Conservation (phyloP, 2,329 filamentous ascomycete genomes). For the Cryphonectria carpinicola region DNA sequence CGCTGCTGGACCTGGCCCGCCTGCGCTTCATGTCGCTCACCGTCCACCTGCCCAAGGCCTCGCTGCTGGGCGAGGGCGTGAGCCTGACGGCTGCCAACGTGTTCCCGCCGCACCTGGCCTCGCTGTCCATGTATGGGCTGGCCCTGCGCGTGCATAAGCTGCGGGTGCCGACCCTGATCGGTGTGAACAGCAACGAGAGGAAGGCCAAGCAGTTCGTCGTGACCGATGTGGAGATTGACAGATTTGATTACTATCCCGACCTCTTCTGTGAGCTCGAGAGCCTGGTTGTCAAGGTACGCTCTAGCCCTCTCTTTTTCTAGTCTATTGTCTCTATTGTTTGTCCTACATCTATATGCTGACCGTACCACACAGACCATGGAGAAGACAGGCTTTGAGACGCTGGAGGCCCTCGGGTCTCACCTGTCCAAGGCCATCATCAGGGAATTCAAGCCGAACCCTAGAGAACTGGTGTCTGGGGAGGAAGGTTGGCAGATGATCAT, state of each 20-base stretch:
- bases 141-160: constrained; percentile 59
- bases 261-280: constrained; percentile 60
- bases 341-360: constrained; percentile 23
- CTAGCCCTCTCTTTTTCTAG: constrained; percentile 7
- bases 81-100: constrained; percentile 53
- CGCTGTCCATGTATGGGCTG: constrained; percentile 36
- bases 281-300: constrained; percentile 61
- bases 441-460: constrained; percentile 42
- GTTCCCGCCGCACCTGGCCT: constrained; percentile 37
- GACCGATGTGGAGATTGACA: constrained; percentile 65
- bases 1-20: constrained; percentile 41
- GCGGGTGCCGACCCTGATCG: constrained; percentile 69
- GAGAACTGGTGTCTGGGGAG: constrained; percentile 38
- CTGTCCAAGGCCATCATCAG: constrained; percentile 51
- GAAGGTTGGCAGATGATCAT: constrained; percentile 60
- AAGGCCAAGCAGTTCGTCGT: constrained; percentile 67
- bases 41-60: constrained; percentile 68
- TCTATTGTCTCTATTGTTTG: constrained; percentile 5
- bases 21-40: constrained; percentile 56
- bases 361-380: constrained; percentile 51
- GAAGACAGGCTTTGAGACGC: constrained; percentile 62
- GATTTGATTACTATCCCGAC: constrained; percentile 51
- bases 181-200: constrained; percentile 74
- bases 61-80: constrained; percentile 65
- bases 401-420: constrained; percentile 62